Evolutionary conservation across 768 basidiomycete genomes (phyloP), one percentile per base, ranked within the genome.

Genomic region (Lepiota subincarnata): DNA sequence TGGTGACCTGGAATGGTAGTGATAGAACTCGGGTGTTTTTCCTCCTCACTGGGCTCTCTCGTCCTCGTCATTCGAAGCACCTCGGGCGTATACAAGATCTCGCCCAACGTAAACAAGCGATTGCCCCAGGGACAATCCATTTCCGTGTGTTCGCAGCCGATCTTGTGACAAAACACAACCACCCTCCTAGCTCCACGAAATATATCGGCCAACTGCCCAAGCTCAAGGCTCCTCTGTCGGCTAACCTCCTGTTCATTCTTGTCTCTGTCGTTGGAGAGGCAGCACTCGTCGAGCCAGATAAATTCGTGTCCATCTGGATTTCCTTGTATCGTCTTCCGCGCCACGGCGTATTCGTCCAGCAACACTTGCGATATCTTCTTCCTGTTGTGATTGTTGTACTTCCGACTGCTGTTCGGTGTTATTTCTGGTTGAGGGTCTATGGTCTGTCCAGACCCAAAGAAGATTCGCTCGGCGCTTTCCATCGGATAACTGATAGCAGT

Each of bases 321-420:
- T 19, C 38, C 38, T 36, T 11, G 16, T 14, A 18, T 44, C 19
- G 31, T 22, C 34, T n/a, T 8, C 22, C 50, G 41, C n/a, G 50
- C 50, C 18, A 18, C 44, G 18, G 41, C 50, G n/a, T 52, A 52
- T 19, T 52, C 50, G 6, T 44, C 28, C 50, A 52, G 24, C 22
- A 52, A 4, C n/a, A 31, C 28, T 18, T 37, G 41, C 7, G 50
- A 10, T 19, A 44, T 43, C 28, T 43, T 36, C 20, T 16, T 43
- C 19, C 41, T 28, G 44, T 44, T 44, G 22, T 13, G 10, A 12
- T 26, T 5, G 35, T 11, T 51, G n/a, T 42, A 35, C 16, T 35
- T 49, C 7, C 46, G 2, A 43, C 7, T 14, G 4, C 20, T 24
- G 20, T 26, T 22, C 6, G 36, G 16, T 6, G 1, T 10, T 20